These are phyloP conservation scores for Thermomucor indicae-seudaticae DNA, from an alignment of 371 early-diverging fungal species.

Conservation along the genomic window DNA sequence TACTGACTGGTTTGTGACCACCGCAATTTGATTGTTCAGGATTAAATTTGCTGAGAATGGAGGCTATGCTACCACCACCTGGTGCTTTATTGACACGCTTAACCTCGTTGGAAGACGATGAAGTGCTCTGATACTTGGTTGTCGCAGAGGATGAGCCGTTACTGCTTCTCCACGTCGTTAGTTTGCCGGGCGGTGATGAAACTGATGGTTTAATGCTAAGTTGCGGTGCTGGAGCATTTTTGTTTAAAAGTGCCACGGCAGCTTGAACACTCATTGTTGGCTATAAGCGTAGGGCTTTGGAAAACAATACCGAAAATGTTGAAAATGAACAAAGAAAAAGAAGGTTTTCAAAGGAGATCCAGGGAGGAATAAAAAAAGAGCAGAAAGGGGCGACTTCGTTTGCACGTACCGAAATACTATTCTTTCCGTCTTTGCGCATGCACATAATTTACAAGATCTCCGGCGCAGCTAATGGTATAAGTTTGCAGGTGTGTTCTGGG, in stretches of 20 bases:
- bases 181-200: too few species aligned
- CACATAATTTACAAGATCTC: too few species aligned
- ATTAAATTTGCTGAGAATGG: slow-evolving; percentile 22
- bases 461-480: too few species aligned
- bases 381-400: too few species aligned
- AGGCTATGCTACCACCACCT: slow-evolving; percentile 15
- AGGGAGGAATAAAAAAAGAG: neutral
- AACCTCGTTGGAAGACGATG: neutral
- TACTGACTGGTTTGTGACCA: neutral
- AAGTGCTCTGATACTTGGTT: slow-evolving; percentile 1
- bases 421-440: too few species aligned
- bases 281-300: neutral
- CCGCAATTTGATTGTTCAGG: slow-evolving; percentile 3
- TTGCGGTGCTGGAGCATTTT: slow-evolving; percentile 4
- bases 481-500: too few species aligned
- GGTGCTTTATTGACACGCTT: neutral
- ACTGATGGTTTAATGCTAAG: neutral
- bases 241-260: slow-evolving; percentile 33
- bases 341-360: neutral
- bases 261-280: slow-evolving; percentile 35
- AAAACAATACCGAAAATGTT: too few species aligned
- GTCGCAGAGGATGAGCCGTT: too few species aligned
- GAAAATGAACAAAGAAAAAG: slow-evolving; percentile 6
- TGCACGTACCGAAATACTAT: too few species aligned
- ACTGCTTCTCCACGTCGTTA: too few species aligned